These are phyloP conservation scores for Suhomyces atakaporum DNA, from an alignment of 1,139 yeast species.

Conservation along the genomic window DNA sequence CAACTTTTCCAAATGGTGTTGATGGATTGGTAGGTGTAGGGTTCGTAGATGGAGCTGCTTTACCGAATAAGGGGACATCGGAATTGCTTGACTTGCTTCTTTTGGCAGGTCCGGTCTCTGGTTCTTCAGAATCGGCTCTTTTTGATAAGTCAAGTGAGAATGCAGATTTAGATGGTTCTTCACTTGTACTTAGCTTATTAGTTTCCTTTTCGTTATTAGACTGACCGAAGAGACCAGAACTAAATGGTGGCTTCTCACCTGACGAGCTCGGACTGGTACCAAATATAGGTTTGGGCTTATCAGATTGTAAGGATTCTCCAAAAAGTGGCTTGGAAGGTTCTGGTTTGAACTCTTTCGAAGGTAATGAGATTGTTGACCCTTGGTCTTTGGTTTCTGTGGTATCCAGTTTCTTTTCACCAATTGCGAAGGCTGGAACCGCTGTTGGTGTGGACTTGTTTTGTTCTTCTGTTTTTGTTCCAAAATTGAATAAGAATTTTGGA, in stretches of 20 bases:
- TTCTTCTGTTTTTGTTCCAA: too few species aligned
- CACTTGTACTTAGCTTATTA: neutral
- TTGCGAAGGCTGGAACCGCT: neutral
- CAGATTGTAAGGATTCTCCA: neutral
- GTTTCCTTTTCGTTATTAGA: neutral
- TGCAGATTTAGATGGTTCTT: constrained; percentile 8
- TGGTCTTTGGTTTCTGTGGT: neutral
- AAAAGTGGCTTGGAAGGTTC: neutral
- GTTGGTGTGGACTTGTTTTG: too few species aligned
- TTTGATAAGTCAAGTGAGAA: constrained; percentile 3
- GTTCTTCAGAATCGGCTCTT: neutral
- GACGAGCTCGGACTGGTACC: neutral
- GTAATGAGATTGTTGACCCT: too few species aligned
- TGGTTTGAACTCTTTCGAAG: too few species aligned
- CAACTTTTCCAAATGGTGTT: constrained; percentile 8
- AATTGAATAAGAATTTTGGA: constrained; percentile 14
- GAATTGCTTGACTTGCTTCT: neutral
- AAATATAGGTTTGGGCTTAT: neutral
- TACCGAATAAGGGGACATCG: constrained; percentile 1
- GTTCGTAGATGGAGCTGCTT: neutral
- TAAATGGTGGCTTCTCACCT: neutral
- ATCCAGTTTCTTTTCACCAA: constrained; percentile 2
- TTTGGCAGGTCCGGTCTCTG: neutral
- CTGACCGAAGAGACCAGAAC: neutral
- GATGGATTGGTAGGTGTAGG: constrained; percentile 3